phyloP scores from a whole-genome alignment of 1,284 basidiomycete species.

The Cutaneotrichosporon sp. region DNA sequence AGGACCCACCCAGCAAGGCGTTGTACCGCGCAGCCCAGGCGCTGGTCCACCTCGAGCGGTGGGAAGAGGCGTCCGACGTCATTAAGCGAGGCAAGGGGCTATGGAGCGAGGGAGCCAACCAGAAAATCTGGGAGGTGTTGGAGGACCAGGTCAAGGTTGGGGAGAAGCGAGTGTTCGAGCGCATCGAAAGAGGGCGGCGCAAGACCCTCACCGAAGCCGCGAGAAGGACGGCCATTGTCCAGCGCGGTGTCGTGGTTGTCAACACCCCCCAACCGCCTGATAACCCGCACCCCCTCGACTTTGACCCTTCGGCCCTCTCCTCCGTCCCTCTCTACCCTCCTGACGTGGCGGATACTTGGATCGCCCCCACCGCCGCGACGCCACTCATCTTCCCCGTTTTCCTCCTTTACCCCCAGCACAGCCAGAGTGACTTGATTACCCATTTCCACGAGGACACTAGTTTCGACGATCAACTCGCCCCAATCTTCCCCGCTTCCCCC shows the following conservation, averaged over 20 bases:
- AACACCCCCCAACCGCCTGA: conserved; percentile 57
- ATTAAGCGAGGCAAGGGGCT: conserved; percentile 58
- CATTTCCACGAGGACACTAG: conserved; percentile 82
- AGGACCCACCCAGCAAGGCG: conserved; percentile 66
- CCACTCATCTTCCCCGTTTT: conserved; percentile 82
- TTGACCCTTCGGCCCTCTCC: conserved; percentile 53
- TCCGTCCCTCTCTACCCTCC: conserved; percentile 28
- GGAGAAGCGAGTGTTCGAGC: conserved; percentile 33
- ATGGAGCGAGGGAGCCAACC: conserved; percentile 27
- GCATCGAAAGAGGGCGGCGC: conserved; percentile 40
- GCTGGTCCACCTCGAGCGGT: conserved; percentile 67
- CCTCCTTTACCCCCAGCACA: conserved; percentile 87
- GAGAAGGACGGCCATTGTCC: conserved; percentile 35
- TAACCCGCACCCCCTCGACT: conserved; percentile 58
- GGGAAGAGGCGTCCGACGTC: conserved; percentile 77
- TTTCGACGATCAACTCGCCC: conserved; percentile 72
- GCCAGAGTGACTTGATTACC: conserved; percentile 82
- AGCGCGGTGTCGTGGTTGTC: conserved; percentile 42
- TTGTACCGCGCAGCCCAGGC: conserved; percentile 78
- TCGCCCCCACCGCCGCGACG: conserved; percentile 53
- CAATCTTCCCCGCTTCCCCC: conserved; percentile 68
- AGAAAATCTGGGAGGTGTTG: conserved; percentile 27
- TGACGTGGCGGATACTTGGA: conserved; percentile 60
- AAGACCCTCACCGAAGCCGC: conserved; percentile 37
- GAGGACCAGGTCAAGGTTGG: conserved; percentile 30